Evolutionary conservation across 345 rosid genomes (phyloP).

Genomic region (Excoecaria cochinchinensis): DNA sequence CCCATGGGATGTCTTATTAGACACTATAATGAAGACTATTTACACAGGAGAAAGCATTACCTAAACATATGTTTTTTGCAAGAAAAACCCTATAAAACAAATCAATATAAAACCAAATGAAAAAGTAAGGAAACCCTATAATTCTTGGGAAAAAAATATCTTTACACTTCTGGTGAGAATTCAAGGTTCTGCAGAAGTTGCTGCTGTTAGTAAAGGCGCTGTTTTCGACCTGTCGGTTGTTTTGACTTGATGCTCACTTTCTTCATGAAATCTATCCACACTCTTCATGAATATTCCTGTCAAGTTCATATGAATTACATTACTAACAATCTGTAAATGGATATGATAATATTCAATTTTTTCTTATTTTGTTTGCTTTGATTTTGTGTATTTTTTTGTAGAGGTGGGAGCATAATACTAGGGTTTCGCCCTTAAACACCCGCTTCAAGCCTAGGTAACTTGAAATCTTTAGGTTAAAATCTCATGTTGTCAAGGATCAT

Average conservation of each 20-base stretch:
- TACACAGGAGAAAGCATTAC: neutral
- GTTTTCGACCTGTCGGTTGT: conserved; percentile 36
- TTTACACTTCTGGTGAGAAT: neutral
- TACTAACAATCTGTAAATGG: neutral
- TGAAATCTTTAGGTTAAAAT: no score
- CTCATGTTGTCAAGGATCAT: no score
- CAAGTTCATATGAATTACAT: neutral
- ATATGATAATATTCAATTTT: no score
- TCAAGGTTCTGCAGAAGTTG: conserved; percentile 24
- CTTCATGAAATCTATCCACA: conserved; percentile 71
- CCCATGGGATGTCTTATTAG: neutral
- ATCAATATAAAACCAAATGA: neutral
- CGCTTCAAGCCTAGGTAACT: no score
- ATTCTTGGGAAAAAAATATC: neutral
- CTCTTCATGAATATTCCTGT: conserved; percentile 73
- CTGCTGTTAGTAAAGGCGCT: conserved; percentile 48
- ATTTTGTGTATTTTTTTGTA: no score
- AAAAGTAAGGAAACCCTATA: neutral
- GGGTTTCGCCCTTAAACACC: no score
- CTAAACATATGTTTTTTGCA: neutral
- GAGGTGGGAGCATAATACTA: no score
- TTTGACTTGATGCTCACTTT: conserved; percentile 33
- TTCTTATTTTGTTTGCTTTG: no score
- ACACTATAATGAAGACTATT: neutral
- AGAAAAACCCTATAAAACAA: neutral